These are phyloP conservation scores for Vigna hirtella DNA, from an alignment of 306 rosid genomes.

Conservation along the genomic window DNA sequence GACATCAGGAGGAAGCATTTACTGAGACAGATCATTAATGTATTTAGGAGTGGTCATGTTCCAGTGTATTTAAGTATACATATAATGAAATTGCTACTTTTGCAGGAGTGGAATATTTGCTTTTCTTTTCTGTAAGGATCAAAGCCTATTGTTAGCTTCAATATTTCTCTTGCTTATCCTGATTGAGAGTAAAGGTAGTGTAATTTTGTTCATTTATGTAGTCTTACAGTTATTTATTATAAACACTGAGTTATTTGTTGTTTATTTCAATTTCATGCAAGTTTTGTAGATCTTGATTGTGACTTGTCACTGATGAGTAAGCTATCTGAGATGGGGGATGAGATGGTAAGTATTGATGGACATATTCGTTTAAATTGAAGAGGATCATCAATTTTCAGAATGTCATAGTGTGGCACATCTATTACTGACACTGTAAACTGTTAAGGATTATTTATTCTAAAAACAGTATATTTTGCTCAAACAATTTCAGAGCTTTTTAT, in stretches of 20 bases:
- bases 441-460: neutral
- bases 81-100: conserved; percentile 30
- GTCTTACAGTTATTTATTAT: conserved; percentile 21
- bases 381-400: conserved; percentile 15
- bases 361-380: conserved; percentile 27
- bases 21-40: conserved; percentile 34
- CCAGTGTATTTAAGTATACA: conserved; percentile 6
- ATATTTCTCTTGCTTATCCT: conserved; percentile 65
- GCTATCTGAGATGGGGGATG: conserved; percentile 46
- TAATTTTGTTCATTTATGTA: conserved; percentile 34
- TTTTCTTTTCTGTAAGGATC: conserved; percentile 59
- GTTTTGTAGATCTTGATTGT: conserved; percentile 75
- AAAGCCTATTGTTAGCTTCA: conserved; percentile 59
- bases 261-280: conserved; percentile 43
- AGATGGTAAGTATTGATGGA: conserved; percentile 45
- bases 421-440: conserved; percentile 19
- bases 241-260: conserved; percentile 26
- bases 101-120: conserved; percentile 75
- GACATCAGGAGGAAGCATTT: conserved; percentile 33
- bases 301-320: conserved; percentile 51
- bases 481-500: neutral
- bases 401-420: conserved; percentile 16
- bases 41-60: conserved; percentile 6
- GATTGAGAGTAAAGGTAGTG: conserved; percentile 71
- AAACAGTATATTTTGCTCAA: neutral